Conservation (phyloP, 768 basidiomycete genomes). For the Clathrus columnatus region DNA sequence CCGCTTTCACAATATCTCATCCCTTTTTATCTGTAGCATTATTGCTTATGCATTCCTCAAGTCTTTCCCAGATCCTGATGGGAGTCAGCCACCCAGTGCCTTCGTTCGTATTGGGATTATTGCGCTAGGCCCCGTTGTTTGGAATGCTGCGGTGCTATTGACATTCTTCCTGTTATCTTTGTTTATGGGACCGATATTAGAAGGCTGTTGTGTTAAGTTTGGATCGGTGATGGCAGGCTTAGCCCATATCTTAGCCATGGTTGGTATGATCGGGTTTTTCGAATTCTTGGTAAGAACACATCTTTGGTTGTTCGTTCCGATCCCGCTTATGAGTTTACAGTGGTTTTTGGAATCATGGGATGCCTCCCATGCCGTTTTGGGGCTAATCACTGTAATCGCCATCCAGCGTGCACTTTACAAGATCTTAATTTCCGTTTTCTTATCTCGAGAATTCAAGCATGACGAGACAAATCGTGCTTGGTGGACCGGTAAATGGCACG, state of each 20-base stretch:
- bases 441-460: constrained; percentile 96
- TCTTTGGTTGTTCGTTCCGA: constrained; percentile 6
- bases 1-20: neutral
- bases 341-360: constrained; percentile 98
- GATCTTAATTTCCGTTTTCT: constrained; percentile 86
- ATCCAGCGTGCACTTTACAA: constrained; percentile 93
- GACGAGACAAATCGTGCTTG: constrained; percentile 97
- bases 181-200: constrained; percentile 85
- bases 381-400: constrained; percentile 79
- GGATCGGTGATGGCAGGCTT: constrained; percentile 87
- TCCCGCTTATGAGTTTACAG: constrained; percentile 27
- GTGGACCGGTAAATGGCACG: constrained; percentile 99
- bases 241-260: constrained; percentile 72
- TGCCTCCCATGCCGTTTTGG: constrained; percentile 91
- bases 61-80: constrained; percentile 63
- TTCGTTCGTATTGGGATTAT: constrained; percentile 85
- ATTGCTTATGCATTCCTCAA: constrained; percentile 90
- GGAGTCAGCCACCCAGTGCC: constrained; percentile 66
- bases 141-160: constrained; percentile 86
- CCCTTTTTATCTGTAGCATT: constrained; percentile 23
- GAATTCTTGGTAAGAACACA: constrained; percentile 79
- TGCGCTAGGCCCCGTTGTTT: constrained; percentile 86
- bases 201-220: constrained; percentile 71
- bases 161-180: constrained; percentile 86
- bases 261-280: constrained; percentile 85